phyloP scores from a whole-genome alignment of 306 rosid species.

The Vigna angularis region DNA sequence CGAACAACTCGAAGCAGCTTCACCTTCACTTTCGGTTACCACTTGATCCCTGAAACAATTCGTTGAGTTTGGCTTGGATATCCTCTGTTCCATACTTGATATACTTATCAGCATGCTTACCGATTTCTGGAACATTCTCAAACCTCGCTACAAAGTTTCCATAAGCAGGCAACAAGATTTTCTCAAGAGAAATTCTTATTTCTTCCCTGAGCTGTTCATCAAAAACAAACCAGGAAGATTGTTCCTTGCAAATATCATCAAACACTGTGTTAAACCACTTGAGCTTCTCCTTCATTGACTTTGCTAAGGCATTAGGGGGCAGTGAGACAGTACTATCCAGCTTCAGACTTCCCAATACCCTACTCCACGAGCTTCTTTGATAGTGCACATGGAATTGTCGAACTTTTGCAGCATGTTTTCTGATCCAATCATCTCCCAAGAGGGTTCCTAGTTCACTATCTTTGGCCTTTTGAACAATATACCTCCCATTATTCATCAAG shows the following conservation, averaged over 20 bases:
- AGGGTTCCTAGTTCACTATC: slow-evolving; percentile 80
- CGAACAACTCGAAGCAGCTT: slow-evolving; percentile 42
- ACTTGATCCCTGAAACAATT: slow-evolving; percentile 67
- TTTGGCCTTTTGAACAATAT: slow-evolving; percentile 80
- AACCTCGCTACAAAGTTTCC: slow-evolving; percentile 70
- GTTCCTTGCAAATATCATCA: slow-evolving; percentile 75
- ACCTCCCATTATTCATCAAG: slow-evolving; percentile 91
- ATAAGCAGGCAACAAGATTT: slow-evolving; percentile 73
- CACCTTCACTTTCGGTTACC: slow-evolving; percentile 68
- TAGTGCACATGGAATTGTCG: slow-evolving; percentile 69
- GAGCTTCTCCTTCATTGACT: slow-evolving; percentile 79
- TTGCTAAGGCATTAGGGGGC: slow-evolving; percentile 55
- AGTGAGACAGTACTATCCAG: slow-evolving; percentile 61
- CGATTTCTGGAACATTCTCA: slow-evolving; percentile 59
- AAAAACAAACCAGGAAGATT: slow-evolving; percentile 72
- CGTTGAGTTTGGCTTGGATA: slow-evolving; percentile 60
- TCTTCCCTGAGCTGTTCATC: slow-evolving; percentile 85
- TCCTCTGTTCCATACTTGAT: slow-evolving; percentile 64
- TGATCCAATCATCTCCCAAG: slow-evolving; percentile 87
- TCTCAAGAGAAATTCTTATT: slow-evolving; percentile 63
- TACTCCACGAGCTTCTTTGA: slow-evolving; percentile 89
- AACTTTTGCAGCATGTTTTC: slow-evolving; percentile 77
- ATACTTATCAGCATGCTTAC: slow-evolving; percentile 66
- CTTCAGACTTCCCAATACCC: slow-evolving; percentile 65
- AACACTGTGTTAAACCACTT: slow-evolving; percentile 66